Conservation (phyloP, 257 asterid genomes). For the Verbena officinalis region DNA sequence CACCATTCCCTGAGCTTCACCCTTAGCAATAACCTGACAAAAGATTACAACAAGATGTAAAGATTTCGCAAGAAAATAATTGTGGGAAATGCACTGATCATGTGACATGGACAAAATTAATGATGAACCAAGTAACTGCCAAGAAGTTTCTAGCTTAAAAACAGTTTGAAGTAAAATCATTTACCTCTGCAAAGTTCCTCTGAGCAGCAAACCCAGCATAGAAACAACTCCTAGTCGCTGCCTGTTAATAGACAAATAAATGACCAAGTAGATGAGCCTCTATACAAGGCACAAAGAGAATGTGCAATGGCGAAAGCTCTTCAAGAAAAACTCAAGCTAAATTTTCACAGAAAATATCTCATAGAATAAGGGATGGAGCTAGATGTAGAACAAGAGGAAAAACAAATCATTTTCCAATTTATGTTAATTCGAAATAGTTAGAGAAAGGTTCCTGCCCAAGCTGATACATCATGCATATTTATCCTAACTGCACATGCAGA, state of each 20-base stretch:
- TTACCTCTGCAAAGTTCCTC: constrained; percentile 97
- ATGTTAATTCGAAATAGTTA: constrained; percentile 3
- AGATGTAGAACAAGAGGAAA: background rate
- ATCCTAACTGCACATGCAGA: constrained; percentile 12
- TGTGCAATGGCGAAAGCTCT: constrained; percentile 16
- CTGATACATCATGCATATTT: background rate
- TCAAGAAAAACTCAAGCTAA: constrained; percentile 3
- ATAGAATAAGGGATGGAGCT: constrained; percentile 7
- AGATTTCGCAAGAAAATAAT: constrained; percentile 1
- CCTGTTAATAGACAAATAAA: constrained; percentile 52
- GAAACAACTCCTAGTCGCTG: constrained; percentile 97
- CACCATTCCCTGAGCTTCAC: constrained; percentile 99
- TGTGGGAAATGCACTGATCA: constrained; percentile 20
- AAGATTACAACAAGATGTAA: constrained; percentile 28
- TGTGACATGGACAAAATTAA: constrained; percentile 3
- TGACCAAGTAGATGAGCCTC: constrained; percentile 6
- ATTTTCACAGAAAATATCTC: background rate
- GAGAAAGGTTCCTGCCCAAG: constrained; percentile 6
- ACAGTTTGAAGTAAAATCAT: constrained; percentile 4
- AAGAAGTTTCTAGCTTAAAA: constrained; percentile 5
- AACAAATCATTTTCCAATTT: background rate
- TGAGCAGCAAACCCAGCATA: constrained; percentile 99
- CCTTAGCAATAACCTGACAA: constrained; percentile 93
- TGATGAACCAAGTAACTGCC: constrained; percentile 1
- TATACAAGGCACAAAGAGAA: constrained; percentile 13